These are phyloP conservation scores for Triticum aestivum DNA, from an alignment of 176 grass and related monocot species.

Conservation along the genomic window DNA sequence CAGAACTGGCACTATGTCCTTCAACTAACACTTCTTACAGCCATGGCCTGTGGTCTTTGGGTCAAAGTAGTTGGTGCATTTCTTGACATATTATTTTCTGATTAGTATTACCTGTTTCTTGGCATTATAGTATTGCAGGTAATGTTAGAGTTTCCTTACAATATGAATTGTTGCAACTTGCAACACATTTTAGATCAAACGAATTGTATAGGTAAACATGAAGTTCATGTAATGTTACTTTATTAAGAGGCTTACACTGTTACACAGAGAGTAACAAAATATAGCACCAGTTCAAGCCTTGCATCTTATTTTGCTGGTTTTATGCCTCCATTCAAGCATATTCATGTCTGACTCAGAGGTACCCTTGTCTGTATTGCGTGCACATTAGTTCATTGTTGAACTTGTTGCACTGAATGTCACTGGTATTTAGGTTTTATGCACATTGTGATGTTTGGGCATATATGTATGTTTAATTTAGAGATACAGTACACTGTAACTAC, in stretches of 20 bases:
- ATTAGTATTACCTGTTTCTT: not conserved
- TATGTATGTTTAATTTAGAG: not conserved
- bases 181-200: slow-evolving; percentile 1
- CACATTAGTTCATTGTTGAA: not conserved
- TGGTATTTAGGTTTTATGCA: not conserved
- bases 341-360: not conserved
- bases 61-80: not conserved
- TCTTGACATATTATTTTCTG: not conserved
- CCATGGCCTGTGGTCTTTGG: not conserved
- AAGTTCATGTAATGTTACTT: slow-evolving; percentile 2
- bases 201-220: not conserved
- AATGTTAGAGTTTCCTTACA: not conserved
- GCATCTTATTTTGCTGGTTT: slow-evolving; percentile 5
- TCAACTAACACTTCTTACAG: slow-evolving; percentile 7
- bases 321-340: not conserved
- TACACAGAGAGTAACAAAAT: not conserved
- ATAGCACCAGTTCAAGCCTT: not conserved
- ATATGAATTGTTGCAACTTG: not conserved
- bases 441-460: not conserved
- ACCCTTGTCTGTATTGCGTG: not conserved
- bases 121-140: not conserved
- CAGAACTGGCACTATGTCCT: slow-evolving; percentile 10
- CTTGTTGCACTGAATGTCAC: not conserved
- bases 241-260: not conserved
- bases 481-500: not conserved